Evolutionary conservation across 495 filamentous ascomycete genomes (phyloP), one percentile per base, ranked within the genome.

Genomic region (Talaromyces borbonicus): DNA sequence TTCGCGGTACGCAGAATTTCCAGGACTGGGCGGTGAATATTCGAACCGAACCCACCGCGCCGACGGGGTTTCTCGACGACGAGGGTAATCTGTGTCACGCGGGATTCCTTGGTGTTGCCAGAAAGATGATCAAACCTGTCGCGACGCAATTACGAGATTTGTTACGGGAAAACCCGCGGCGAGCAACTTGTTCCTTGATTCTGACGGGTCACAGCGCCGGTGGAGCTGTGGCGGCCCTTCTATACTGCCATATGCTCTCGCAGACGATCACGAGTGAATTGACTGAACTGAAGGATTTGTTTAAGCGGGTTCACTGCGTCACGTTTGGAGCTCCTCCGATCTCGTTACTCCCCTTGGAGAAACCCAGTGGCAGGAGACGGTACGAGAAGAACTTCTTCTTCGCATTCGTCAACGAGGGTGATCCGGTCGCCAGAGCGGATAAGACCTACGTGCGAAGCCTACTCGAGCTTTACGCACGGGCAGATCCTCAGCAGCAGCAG

Each of bases 21-120:
- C 79, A 85, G 67, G 86, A 92, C 61, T 92, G 86, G 86, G 72
- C 80, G 2, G 83, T 90, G 6, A 93, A 93, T 56, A 68, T 87
- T 4, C 75, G 80, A 16, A 73, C 77, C 0, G 73, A 71, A 6
- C 85, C 86, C 2, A 67, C 69, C 0, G 63, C 74, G 1, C 83
- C 86, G 0, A 45, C 47, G 0, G 79, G 75, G 0, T 90, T 90
- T 51, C 56, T 93, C 6, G 85, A 90, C 53, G 86, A 92, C 49
- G 62, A 74, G 3, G 74, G 73, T 22, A 92, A 90, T 53, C 65
- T 79, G 16, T 90, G 85, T 58, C 86, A 92, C 56, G 65, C 80
- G 4, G 86, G 86, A 2, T 92, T 90, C 50, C 67, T 92, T 0
- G 71, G 74, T 2, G 83, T 88, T 3, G 85, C 86, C 1, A 67